Evolutionary conservation across 2,329 filamentous ascomycete genomes (phyloP).

Genomic region (Pestalotiopsis sp.): DNA sequence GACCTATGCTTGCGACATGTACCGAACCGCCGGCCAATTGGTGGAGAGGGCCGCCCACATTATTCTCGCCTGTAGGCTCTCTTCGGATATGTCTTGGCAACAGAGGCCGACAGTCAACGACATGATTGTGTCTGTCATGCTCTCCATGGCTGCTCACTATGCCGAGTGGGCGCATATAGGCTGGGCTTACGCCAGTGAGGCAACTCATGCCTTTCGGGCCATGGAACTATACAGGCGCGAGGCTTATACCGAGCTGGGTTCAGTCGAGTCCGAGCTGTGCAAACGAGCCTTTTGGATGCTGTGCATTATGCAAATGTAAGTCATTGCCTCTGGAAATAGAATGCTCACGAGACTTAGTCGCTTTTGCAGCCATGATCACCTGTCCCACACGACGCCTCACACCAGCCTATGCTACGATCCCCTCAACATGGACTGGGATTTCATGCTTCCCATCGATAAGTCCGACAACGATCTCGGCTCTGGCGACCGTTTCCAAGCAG

Average conservation of each 20-base stretch:
- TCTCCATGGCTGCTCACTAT: slow-evolving; percentile 19
- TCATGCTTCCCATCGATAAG: slow-evolving; percentile 22
- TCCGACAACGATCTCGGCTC: slow-evolving; percentile 17
- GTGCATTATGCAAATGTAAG: slow-evolving; percentile 26
- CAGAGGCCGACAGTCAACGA: not conserved
- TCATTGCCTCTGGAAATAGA: not conserved
- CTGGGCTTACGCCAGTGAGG: slow-evolving; percentile 19
- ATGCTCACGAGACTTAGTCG: not conserved
- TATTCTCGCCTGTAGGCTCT: slow-evolving; percentile 14
- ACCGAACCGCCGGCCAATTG: slow-evolving; percentile 13
- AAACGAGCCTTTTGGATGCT: slow-evolving; percentile 29
- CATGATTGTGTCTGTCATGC: slow-evolving; percentile 17
- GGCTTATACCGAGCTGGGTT: slow-evolving; percentile 13
- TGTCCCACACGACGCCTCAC: slow-evolving; percentile 21
- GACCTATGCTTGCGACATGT: slow-evolving; percentile 16
- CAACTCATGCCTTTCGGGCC: slow-evolving; percentile 15
- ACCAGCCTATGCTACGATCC: slow-evolving; percentile 24
- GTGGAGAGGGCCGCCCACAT: slow-evolving; percentile 14
- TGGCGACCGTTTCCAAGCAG: not conserved
- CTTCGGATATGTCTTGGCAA: slow-evolving; percentile 12
- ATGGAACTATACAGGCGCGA: slow-evolving; percentile 12
- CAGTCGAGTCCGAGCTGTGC: slow-evolving; percentile 20
- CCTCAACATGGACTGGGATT: slow-evolving; percentile 24
- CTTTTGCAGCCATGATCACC: slow-evolving; percentile 21
- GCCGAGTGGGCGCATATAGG: slow-evolving; percentile 14